Conservation (phyloP, 495 filamentous ascomycete species). For the Penicillium robsamsonii region DNA sequence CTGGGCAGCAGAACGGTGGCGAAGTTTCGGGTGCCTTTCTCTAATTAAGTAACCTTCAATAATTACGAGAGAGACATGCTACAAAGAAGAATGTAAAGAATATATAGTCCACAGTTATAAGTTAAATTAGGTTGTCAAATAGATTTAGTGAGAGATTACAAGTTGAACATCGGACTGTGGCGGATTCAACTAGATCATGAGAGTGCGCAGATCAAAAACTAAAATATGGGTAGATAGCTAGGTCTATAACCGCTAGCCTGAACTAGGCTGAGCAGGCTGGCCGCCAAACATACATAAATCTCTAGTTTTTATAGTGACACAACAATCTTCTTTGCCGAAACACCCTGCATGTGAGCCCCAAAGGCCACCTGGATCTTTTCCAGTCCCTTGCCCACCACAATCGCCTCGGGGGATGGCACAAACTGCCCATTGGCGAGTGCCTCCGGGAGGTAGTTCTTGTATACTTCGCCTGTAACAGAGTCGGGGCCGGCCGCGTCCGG, state of each 20-base stretch:
- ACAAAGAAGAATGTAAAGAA: no score
- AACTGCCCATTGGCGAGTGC: background rate
- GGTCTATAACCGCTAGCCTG: background rate
- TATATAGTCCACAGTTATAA: no score
- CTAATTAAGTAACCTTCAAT: no score
- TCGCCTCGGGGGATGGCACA: background rate
- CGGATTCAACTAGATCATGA: no score
- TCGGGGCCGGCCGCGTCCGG: background rate
- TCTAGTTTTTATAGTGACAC: constrained; percentile 7
- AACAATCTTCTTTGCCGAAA: constrained; percentile 38
- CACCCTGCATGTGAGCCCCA: constrained; percentile 32
- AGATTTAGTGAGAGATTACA: no score
- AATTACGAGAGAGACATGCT: no score
- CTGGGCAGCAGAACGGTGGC: no score
- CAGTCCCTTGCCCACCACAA: constrained; percentile 31
- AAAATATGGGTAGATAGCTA: background rate
- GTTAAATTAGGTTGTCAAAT: no score
- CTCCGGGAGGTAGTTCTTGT: background rate
- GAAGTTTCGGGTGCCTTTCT: no score
- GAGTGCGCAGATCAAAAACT: background rate
- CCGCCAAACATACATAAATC: background rate
- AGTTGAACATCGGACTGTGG: no score
- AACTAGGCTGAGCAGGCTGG: background rate
- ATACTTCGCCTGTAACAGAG: background rate
- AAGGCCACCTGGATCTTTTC: constrained; percentile 36